A percentile compares a stretch with the other conserved stretches of the same genome.
These are phyloP conservation scores for Kandelia obovata DNA, from an alignment of 345 rosid species.

Conservation along the genomic window DNA sequence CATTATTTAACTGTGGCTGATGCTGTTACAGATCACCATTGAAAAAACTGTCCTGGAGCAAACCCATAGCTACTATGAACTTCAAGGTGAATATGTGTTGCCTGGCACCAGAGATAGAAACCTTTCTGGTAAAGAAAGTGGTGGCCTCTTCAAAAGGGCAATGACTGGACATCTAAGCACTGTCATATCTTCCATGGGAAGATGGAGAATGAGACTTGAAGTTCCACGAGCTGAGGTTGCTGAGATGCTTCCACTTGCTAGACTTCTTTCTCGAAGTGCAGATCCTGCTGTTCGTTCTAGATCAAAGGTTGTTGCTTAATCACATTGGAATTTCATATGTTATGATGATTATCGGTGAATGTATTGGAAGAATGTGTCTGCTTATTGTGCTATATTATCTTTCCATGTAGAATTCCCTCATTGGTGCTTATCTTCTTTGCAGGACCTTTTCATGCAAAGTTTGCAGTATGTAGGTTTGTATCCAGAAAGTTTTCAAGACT, in stretches of 20 bases:
- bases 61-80: conserved; percentile 86
- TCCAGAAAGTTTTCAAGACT: conserved; percentile 73
- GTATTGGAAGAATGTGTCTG: background rate
- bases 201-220: conserved; percentile 99
- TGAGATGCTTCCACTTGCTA: conserved; percentile 99
- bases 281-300: conserved; percentile 96
- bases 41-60: conserved; percentile 94
- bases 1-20: conserved; percentile 21
- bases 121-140: conserved; percentile 63
- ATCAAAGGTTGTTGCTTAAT: conserved; percentile 67
- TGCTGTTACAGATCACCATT: conserved; percentile 63
- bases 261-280: conserved; percentile 92
- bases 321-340: conserved; percentile 10
- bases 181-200: conserved; percentile 96
- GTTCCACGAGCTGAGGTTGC: conserved; percentile 97
- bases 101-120: conserved; percentile 91
- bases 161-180: conserved; percentile 92
- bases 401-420: conserved; percentile 11
- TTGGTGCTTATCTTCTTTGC: conserved; percentile 24
- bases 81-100: conserved; percentile 98
- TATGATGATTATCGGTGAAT: conserved; percentile 1
- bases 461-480: conserved; percentile 72
- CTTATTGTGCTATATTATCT: conserved; percentile 7
- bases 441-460: conserved; percentile 94
- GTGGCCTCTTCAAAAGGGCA: conserved; percentile 79